phyloP scores from a whole-genome alignment of 73 alveolate genomes.

The Paramecium biaurelia region DNA sequence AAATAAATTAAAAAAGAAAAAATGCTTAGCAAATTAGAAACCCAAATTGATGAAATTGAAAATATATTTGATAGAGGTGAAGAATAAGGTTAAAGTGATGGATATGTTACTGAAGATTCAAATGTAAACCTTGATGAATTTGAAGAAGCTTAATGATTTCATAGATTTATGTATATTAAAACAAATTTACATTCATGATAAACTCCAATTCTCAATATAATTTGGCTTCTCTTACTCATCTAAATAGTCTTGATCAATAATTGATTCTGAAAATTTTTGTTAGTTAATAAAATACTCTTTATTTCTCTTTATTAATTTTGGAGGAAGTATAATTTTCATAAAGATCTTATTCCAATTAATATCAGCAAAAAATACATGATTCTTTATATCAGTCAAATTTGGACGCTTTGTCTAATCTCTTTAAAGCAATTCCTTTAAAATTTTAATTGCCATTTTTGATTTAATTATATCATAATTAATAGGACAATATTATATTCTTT shows the following conservation, averaged over 20 bases:
- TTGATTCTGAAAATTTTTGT: background rate
- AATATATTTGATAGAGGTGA: conserved; percentile 39
- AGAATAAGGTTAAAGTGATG: background rate
- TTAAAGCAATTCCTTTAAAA: background rate
- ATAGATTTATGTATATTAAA: background rate
- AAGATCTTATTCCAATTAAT: conserved; percentile 66
- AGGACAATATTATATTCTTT: conserved; percentile 66
- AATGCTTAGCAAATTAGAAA: conserved; percentile 47
- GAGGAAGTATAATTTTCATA: conserved; percentile 59
- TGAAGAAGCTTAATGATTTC: conserved; percentile 26
- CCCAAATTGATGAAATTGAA: conserved; percentile 48
- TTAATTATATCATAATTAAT: conserved; percentile 14
- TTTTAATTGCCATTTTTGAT: conserved; percentile 64
- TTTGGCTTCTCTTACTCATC: background rate
- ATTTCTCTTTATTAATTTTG: conserved; percentile 3
- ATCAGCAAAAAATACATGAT: conserved; percentile 68
- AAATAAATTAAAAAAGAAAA: conserved; percentile 44
- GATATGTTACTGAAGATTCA: conserved; percentile 23
- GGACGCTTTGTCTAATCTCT: background rate
- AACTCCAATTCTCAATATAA: background rate
- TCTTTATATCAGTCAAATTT: conserved; percentile 59
- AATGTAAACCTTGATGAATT: background rate
- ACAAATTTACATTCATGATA: background rate
- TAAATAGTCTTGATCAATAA: background rate
- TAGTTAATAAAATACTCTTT: background rate